Conservation (phyloP, 495 filamentous ascomycete genomes). For the Penicillium herquei region DNA sequence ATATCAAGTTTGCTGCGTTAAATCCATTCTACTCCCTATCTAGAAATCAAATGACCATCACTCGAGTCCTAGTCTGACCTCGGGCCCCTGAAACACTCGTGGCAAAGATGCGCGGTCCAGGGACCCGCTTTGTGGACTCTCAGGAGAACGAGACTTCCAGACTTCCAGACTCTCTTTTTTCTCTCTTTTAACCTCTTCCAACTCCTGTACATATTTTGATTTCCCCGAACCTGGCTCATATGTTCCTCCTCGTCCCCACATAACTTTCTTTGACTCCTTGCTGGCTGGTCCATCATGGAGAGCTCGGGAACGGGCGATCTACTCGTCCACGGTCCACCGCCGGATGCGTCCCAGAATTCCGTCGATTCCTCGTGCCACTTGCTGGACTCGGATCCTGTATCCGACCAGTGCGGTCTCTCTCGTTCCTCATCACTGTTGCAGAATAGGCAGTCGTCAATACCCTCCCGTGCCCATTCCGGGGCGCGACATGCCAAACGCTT, state of each 20-base stretch:
- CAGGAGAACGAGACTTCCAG: constrained; percentile 17
- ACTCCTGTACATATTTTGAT: constrained; percentile 2
- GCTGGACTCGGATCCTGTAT: constrained; percentile 17
- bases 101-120: constrained; percentile 13
- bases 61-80: neutral
- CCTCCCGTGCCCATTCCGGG: constrained; percentile 49
- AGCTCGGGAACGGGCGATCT: constrained; percentile 33
- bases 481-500: constrained; percentile 70
- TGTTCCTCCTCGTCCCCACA: constrained; percentile 15
- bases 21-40: no score
- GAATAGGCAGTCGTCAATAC: constrained; percentile 51
- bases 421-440: constrained; percentile 19
- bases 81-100: constrained; percentile 29
- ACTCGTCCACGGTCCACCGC: constrained; percentile 26
- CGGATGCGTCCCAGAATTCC: constrained; percentile 37
- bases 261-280: constrained; percentile 14
- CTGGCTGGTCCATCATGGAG: constrained; percentile 39
- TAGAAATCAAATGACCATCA: no score
- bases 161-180: constrained; percentile 13
- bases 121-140: constrained; percentile 23
- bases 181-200: neutral
- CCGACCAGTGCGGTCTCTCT: constrained; percentile 15
- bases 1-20: no score
- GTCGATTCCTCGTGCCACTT: constrained; percentile 5
- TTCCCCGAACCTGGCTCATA: constrained; percentile 5